A percentile compares a stretch with the other conserved stretches of the same genome.
Conservation (phyloP, 164 flowering plant species). For the Cinnamomum micranthum region DNA sequence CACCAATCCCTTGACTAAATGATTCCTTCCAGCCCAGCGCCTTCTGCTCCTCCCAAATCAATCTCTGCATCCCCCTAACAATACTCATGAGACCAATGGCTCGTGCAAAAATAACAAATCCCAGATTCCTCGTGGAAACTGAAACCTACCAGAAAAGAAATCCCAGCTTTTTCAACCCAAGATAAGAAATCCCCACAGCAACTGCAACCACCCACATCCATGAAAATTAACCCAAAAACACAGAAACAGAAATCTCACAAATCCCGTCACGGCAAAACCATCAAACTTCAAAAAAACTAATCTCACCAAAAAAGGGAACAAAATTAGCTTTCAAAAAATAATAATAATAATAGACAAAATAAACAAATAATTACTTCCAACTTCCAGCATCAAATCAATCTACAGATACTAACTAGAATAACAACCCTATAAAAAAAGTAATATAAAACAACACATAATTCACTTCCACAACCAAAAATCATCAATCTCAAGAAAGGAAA, state of each 20-base stretch:
- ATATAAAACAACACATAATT: too few relatives aligned
- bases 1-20: slow-evolving; percentile 65
- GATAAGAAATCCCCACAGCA: not conserved
- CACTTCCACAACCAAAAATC: too few relatives aligned
- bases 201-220: slow-evolving; percentile 9
- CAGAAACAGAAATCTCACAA: not conserved
- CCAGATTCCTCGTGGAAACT: slow-evolving; percentile 22
- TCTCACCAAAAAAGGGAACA: not conserved
- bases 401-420: too few relatives aligned
- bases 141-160: slow-evolving; percentile 24
- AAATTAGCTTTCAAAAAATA: not conserved
- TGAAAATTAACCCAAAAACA: slow-evolving; percentile 1
- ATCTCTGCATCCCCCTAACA: slow-evolving; percentile 99
- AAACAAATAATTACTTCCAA: not conserved
- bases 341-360: too few relatives aligned
- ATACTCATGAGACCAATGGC: slow-evolving; percentile 86
- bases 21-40: slow-evolving; percentile 51
- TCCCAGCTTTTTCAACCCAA: slow-evolving; percentile 9
- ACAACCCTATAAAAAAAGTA: too few relatives aligned
- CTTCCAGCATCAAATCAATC: too few relatives aligned
- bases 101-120: slow-evolving; percentile 35
- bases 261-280: slow-evolving; percentile 3
- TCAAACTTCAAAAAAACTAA: not conserved
- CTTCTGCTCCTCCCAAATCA: slow-evolving; percentile 48
- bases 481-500: too few relatives aligned